phyloP scores from a whole-genome alignment of 2,329 filamentous ascomycete species.

The Colletotrichum ledebouriae region DNA sequence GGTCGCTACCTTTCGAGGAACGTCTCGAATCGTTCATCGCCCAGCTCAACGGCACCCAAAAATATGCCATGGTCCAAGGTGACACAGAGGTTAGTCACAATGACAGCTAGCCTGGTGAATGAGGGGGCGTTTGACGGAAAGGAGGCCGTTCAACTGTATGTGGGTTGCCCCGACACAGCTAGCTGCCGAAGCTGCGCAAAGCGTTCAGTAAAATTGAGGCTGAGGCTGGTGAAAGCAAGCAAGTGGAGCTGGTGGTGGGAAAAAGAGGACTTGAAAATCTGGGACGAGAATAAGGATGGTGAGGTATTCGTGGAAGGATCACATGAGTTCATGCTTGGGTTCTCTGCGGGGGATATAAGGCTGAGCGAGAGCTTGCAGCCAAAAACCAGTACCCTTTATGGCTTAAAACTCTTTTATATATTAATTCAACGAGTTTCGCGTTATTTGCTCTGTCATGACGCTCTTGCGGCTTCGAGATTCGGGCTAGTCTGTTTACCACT shows the following conservation, averaged over 20 bases:
- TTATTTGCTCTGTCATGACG: too few species aligned
- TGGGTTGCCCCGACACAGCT: conserved; percentile 9
- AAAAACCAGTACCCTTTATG: not conserved
- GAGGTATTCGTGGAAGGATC: not conserved
- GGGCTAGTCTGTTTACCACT: too few species aligned
- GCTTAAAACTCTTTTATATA: too few species aligned
- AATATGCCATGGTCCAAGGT: conserved; percentile 21
- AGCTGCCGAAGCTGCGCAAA: conserved; percentile 17
- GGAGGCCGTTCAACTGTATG: conserved; percentile 25
- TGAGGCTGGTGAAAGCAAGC: not conserved
- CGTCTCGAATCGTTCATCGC: not conserved
- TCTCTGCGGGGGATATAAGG: not conserved
- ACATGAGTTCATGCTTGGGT: not conserved
- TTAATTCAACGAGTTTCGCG: too few species aligned
- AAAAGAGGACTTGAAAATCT: not conserved
- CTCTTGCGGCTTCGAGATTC: too few species aligned
- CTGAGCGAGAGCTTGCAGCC: not conserved
- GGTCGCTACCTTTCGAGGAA: not conserved
- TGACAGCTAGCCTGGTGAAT: not conserved
- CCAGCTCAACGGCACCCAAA: conserved; percentile 10
- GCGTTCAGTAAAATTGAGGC: not conserved
- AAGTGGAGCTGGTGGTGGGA: not conserved
- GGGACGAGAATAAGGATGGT: not conserved
- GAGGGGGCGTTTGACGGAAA: not conserved
- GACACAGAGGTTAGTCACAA: not conserved